Evolutionary conservation across 2,329 filamentous ascomycete genomes (phyloP), one percentile per base, ranked within the genome.

Genomic region (Thelonectria blattea): DNA sequence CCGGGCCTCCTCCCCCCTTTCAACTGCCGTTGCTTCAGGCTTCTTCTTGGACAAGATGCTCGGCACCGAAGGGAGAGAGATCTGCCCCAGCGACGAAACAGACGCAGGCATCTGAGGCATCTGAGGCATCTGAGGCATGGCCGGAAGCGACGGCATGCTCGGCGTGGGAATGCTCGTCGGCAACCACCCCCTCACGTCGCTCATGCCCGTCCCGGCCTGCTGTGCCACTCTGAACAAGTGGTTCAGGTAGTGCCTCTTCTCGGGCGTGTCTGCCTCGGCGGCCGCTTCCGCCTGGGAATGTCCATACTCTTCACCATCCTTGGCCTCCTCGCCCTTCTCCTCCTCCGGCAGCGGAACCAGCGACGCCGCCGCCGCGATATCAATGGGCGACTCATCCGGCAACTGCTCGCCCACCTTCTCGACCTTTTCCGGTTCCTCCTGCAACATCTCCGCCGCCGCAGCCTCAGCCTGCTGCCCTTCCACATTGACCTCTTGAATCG

Each of bases 351-450:
- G 69, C 0, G 82, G 81, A 0, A 83, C 80, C 2, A 83, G 72
- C 0, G 81, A 80, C 1, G 82, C 82, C 0, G 82, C 82, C 0
- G 81, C 82, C 0, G 81, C 80, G 32, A 85, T 84, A 58, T 85
- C 82, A 41, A 85, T 76, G 3, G 82, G 82, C 1, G 82, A 71
- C 46, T 71, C 68, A 49, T 71, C 68, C 1, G 68, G 77, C 1
- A 56, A 10, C 9, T 56, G 47, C 4, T n/a, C 15, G 14, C 17
- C 45, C 5, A n/a, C 2, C 58, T 43, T 64, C 20, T 70, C 62
- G 0, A 41, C 42, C 18, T 69, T 57, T 1, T 69, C 65, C 1
- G 34, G 63, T 18, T 46, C 67, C 3, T 68, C 68, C 10, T 68
- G 63, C 0, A 69, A 62, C 1, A 69, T 64, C 8, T 72, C 67